phyloP scores from a whole-genome alignment of 2,329 filamentous ascomycete genomes.

The Neofusicoccum cordaticola region DNA sequence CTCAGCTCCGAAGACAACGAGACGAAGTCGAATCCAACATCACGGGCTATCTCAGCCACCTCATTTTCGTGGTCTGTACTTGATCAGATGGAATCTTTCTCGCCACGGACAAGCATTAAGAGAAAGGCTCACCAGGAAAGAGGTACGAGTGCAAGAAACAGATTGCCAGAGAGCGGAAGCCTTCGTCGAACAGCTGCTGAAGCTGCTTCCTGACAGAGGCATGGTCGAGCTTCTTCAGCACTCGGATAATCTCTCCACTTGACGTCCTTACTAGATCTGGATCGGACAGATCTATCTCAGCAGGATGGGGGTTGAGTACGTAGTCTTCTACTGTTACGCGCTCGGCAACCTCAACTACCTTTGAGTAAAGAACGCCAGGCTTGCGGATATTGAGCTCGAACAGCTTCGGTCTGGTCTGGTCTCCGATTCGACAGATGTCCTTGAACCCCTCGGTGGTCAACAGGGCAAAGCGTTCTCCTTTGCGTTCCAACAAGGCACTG shows the following conservation, averaged over 20 bases:
- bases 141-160: slow-evolving; percentile 34
- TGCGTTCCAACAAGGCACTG: slow-evolving; percentile 26
- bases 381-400: slow-evolving; percentile 27
- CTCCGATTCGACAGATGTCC: slow-evolving; percentile 26
- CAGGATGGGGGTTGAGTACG: slow-evolving; percentile 21
- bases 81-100: too few relatives aligned
- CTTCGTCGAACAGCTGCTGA: slow-evolving; percentile 29
- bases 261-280: slow-evolving; percentile 20
- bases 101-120: not conserved
- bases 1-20: slow-evolving; percentile 26
- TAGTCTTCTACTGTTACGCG: slow-evolving; percentile 26
- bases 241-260: slow-evolving; percentile 22
- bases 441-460: slow-evolving; percentile 21
- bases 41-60: slow-evolving; percentile 27
- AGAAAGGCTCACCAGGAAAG: slow-evolving; percentile 22
- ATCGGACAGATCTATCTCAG: slow-evolving; percentile 12
- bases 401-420: slow-evolving; percentile 26
- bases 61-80: slow-evolving; percentile 26
- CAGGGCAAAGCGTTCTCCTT: slow-evolving; percentile 20
- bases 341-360: slow-evolving; percentile 26
- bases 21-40: slow-evolving; percentile 30
- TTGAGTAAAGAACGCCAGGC: slow-evolving; percentile 23
- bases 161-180: slow-evolving; percentile 36
- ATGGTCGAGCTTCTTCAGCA: slow-evolving; percentile 20
- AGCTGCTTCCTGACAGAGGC: slow-evolving; percentile 19